Base-by-base conservation (phyloP, 306 rosid species). In the Quercus ilex region DNA sequence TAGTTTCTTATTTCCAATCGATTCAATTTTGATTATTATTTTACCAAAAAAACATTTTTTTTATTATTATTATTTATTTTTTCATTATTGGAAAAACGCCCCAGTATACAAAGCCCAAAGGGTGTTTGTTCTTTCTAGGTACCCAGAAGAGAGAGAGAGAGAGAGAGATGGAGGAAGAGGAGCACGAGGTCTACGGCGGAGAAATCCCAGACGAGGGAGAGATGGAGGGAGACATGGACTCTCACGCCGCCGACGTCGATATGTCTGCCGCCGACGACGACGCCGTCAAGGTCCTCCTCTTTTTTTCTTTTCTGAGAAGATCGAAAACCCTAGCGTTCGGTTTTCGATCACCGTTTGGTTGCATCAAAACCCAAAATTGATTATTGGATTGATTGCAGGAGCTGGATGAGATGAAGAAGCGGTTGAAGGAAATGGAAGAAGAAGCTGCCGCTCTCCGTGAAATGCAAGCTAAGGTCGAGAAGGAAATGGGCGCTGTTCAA, bases 371-470 rank as follows among this genome's bases (percentile, higher is more conserved):
- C 23, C 5, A 20, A 49, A 69, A 21, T 62, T 58, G 9, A 4
- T 25, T 35, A 73, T 51, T 20, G 19, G 3, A 70, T 8, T 15
- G 55, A 2, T 62, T 71, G 73, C 79, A 86, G 96, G 93, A 94
- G 85, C 90, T 94, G 81, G 98, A 92, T 55, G 94, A 94, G 91
- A 94, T 94, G 98, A 90, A 91, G 90, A 92, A 90, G 73, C 93
- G 96, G 1, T 79, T 94, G 86, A 92, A 92, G 89, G 98, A 92
- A 74, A 94, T 94, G 96, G 97, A 94, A 82, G 98, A 92, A 68
- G 98, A 94, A 79, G 97, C 98, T 33, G 94, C 98, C 10, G 98
- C 97, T 46, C 94, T 94, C 49, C 97, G 98, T 14, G 98, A 94
- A 73, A 92, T 94, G 98, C 98, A 92, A 78, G 97, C 97, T 69